phyloP scores from a whole-genome alignment of 2,329 filamentous ascomycete genomes.

The Xylaria sp. region DNA sequence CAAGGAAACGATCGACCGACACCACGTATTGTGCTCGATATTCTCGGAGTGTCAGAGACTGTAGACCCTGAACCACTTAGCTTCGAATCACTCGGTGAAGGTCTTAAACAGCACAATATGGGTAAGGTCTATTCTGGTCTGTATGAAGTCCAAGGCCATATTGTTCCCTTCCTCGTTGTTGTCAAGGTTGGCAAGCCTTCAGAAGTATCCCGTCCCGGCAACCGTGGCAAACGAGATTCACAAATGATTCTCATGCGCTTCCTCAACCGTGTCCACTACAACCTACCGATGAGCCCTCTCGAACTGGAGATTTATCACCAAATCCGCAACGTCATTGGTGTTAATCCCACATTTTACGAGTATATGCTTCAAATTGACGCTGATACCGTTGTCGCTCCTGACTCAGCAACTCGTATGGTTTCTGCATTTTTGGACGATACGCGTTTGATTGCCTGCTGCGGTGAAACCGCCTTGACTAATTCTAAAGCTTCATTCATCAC shows the following conservation, averaged over 20 bases:
- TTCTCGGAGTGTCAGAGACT: conserved; percentile 91
- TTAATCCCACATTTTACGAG: conserved; percentile 98
- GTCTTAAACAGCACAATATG: conserved; percentile 99
- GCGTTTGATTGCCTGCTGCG: conserved; percentile 91
- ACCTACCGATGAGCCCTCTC: conserved; percentile 92
- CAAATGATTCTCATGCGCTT: conserved; percentile 99
- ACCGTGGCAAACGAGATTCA: conserved; percentile 98
- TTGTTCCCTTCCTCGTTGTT: conserved; percentile 95
- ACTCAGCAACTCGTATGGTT: conserved; percentile 92
- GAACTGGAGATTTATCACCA: conserved; percentile 99
- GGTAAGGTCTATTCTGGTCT: conserved; percentile 98
- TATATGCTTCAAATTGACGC: conserved; percentile 97
- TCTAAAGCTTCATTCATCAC: conserved; percentile 93
- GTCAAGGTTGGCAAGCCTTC: conserved; percentile 99
- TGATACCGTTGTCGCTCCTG: conserved; percentile 90
- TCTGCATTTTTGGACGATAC: conserved; percentile 92
- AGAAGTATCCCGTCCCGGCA: conserved; percentile 92
- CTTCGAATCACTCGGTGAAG: conserved; percentile 96
- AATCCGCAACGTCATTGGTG: conserved; percentile 97
- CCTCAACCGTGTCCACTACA: conserved; percentile 98
- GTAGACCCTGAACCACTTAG: conserved; percentile 96
- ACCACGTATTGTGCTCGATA: conserved; percentile 94
- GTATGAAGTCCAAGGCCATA: conserved; percentile 97
- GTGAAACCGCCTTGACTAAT: conserved; percentile 93
- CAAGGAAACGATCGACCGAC: conserved; percentile 97